Percentiles rank a stretch among this genome's conserved stretches.
Evolutionary conservation across 768 basidiomycete species (phyloP).

Genomic region (Mycena pura): DNA sequence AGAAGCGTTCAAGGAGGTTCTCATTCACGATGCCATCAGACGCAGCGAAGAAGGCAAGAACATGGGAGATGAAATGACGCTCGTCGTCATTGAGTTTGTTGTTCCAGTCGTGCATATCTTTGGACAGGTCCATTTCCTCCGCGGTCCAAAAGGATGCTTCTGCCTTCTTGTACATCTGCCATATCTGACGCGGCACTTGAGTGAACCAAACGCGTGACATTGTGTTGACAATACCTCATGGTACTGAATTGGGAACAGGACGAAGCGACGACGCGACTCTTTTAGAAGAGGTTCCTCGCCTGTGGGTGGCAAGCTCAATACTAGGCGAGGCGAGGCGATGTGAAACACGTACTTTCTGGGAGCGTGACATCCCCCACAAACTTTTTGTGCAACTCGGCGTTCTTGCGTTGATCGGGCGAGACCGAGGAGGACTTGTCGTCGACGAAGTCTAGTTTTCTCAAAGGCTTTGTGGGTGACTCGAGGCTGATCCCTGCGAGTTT

Average conservation of each 20-base stretch:
- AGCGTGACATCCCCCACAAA: no score
- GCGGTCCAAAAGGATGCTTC: slow-evolving; percentile 58
- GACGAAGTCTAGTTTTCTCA: no score
- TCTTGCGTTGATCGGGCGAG: no score
- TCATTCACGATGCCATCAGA: slow-evolving; percentile 85
- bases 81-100: slow-evolving; percentile 72
- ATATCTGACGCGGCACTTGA: slow-evolving; percentile 55
- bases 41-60: slow-evolving; percentile 83
- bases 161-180: slow-evolving; percentile 79
- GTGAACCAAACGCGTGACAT: slow-evolving; percentile 71
- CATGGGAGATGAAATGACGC: slow-evolving; percentile 75
- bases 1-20: slow-evolving; percentile 80
- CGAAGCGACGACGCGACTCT: slow-evolving; percentile 69
- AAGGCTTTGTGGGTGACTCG: no score
- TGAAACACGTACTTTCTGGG: no score
- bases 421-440: no score
- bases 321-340: no score
- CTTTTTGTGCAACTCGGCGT: no score
- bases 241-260: slow-evolving; percentile 80
- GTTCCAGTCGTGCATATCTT: slow-evolving; percentile 76
- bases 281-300: slow-evolving; percentile 69
- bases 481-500: no score
- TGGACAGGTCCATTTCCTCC: slow-evolving; percentile 76
- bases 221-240: slow-evolving; percentile 65
- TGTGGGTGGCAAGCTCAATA: no score